Evolutionary conservation across 2,329 filamentous ascomycete genomes (phyloP).

Genomic region (Ceratocystis colombiana): DNA sequence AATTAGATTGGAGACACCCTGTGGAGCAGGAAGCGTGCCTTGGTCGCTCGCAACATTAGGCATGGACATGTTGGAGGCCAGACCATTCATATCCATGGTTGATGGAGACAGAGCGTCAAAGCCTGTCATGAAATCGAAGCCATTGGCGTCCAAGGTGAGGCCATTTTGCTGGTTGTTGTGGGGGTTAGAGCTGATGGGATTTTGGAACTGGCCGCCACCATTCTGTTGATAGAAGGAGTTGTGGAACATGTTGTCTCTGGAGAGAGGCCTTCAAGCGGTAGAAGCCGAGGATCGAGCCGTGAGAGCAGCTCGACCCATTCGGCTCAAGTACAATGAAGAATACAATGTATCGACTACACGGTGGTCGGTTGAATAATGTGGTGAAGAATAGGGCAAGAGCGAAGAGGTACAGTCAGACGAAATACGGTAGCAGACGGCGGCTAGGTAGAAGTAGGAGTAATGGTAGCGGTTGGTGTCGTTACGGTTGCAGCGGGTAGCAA

Average conservation of each 20-base stretch:
- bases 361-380: neutral
- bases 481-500: neutral
- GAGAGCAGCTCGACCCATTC: slow-evolving; percentile 19
- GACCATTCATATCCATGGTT: neutral
- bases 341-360: slow-evolving; percentile 7
- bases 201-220: slow-evolving; percentile 13
- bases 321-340: slow-evolving; percentile 11
- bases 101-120: slow-evolving; percentile 15
- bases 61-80: slow-evolving; percentile 17
- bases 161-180: neutral
- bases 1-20: slow-evolving; percentile 25
- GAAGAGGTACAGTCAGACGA: neutral
- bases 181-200: neutral
- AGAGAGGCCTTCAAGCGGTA: slow-evolving; percentile 15
- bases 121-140: slow-evolving; percentile 6
- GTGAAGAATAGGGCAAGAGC: neutral
- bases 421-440: neutral
- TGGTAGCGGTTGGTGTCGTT: neutral
- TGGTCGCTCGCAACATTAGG: neutral
- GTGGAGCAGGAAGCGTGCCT: neutral
- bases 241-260: slow-evolving; percentile 16
- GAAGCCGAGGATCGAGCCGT: slow-evolving; percentile 12
- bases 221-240: slow-evolving; percentile 9
- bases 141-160: slow-evolving; percentile 1
- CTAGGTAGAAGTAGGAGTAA: neutral